phyloP scores from a whole-genome alignment of 2,329 filamentous ascomycete genomes.

The Colletotrichum eremochloae region DNA sequence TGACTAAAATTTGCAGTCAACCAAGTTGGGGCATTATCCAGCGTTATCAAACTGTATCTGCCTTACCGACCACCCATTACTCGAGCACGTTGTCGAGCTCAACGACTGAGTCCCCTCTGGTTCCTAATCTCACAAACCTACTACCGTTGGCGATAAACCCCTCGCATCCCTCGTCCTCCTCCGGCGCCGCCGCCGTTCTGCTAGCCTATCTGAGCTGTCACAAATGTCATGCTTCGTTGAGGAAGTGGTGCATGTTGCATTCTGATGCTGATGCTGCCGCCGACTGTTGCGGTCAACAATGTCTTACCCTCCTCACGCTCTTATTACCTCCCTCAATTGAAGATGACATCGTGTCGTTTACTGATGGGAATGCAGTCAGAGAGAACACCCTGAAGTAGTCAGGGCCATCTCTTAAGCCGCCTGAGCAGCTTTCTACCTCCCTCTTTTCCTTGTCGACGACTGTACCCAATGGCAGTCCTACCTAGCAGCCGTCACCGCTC shows the following conservation, averaged over 20 bases:
- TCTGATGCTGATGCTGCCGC: neutral
- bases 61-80: neutral
- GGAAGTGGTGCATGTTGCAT: constrained; percentile 11
- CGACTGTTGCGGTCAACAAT: constrained; percentile 13
- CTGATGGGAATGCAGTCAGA: neutral
- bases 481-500: constrained; percentile 35
- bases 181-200: neutral
- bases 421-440: constrained; percentile 9
- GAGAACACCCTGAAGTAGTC: neutral
- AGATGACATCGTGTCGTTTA: constrained; percentile 9
- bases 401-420: neutral
- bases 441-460: constrained; percentile 3
- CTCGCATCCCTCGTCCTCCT: neutral
- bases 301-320: constrained; percentile 27
- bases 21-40: neutral
- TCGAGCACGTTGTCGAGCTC: constrained; percentile 4
- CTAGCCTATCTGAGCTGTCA: constrained; percentile 6
- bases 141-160: too few relatives aligned
- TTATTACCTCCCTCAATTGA: constrained; percentile 24
- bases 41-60: neutral
- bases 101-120: neutral
- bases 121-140: neutral
- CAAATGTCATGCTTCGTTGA: constrained; percentile 8
- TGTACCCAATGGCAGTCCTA: constrained; percentile 2
- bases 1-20: neutral